These are phyloP conservation scores for Astragalus glycyphyllos DNA, from an alignment of 306 rosid genomes.

Conservation along the genomic window DNA sequence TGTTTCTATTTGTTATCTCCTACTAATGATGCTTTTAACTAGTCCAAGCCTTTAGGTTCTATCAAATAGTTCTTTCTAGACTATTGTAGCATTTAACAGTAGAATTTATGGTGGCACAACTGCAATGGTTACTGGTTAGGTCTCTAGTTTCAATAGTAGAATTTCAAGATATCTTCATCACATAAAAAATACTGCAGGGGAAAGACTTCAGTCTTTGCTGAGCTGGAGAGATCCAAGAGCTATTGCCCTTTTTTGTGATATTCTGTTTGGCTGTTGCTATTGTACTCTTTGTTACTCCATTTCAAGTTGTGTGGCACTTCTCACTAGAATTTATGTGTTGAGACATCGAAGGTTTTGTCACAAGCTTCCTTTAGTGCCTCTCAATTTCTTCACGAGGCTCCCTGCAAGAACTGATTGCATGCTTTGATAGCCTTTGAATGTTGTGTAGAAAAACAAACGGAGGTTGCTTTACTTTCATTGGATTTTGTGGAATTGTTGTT, in stretches of 20 bases:
- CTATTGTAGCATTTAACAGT: no score
- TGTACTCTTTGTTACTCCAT: slow-evolving; percentile 88
- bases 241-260: slow-evolving; percentile 82
- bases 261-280: slow-evolving; percentile 93
- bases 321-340: slow-evolving; percentile 82
- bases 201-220: slow-evolving; percentile 90
- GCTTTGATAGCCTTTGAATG: slow-evolving; percentile 56
- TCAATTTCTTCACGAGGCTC: slow-evolving; percentile 94
- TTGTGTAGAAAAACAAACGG: slow-evolving; percentile 38
- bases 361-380: slow-evolving; percentile 95
- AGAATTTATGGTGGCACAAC: no score
- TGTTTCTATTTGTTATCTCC: no score
- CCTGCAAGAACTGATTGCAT: slow-evolving; percentile 98
- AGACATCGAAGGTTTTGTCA: slow-evolving; percentile 97
- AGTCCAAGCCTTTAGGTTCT: no score
- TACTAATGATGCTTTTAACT: no score
- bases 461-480: slow-evolving; percentile 41
- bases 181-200: slow-evolving; percentile 50
- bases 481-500: slow-evolving; percentile 52
- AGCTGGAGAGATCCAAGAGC: slow-evolving; percentile 99
- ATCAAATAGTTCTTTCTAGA: no score
- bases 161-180: no score
- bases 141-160: no score
- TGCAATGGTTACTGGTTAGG: no score
- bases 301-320: slow-evolving; percentile 93